Conservation (phyloP, 1,139 yeast genomes). For the Diutina scorzettiae region DNA sequence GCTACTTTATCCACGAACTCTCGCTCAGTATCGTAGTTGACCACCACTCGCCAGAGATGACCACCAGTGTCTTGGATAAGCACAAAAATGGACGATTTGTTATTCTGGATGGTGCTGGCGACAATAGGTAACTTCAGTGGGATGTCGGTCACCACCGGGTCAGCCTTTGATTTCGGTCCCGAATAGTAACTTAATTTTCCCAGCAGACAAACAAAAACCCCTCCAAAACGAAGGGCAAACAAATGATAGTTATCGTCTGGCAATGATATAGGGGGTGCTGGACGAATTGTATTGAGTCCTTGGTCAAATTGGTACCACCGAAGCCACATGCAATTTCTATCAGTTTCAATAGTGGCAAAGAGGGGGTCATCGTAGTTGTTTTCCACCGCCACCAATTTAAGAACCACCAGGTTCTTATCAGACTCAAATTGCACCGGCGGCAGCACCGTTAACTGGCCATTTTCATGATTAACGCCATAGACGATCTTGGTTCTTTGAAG, state of each 20-base stretch:
- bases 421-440: slow-evolving; percentile 67
- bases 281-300: slow-evolving; percentile 60
- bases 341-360: slow-evolving; percentile 30
- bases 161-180: slow-evolving; percentile 9
- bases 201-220: slow-evolving; percentile 25
- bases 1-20: slow-evolving; percentile 27
- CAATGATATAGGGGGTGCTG: background rate
- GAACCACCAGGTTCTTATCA: slow-evolving; percentile 35
- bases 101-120: slow-evolving; percentile 49
- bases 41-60: slow-evolving; percentile 60
- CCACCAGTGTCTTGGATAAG: slow-evolving; percentile 63
- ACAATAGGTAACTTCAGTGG: slow-evolving; percentile 27
- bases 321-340: slow-evolving; percentile 38
- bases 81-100: slow-evolving; percentile 53
- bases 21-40: slow-evolving; percentile 24
- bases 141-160: slow-evolving; percentile 13
- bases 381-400: slow-evolving; percentile 50
- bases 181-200: slow-evolving; percentile 19
- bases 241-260: slow-evolving; percentile 19
- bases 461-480: slow-evolving; percentile 30
- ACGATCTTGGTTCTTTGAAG: slow-evolving; percentile 63
- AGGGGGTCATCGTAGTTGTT: slow-evolving; percentile 72
- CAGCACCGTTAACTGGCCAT: slow-evolving; percentile 16
- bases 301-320: slow-evolving; percentile 73
- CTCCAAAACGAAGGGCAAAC: slow-evolving; percentile 28